Evolutionary conservation across 148 eudicot genomes (phyloP), one percentile per base, ranked within the genome.

Genomic region (Camellia sinensis): DNA sequence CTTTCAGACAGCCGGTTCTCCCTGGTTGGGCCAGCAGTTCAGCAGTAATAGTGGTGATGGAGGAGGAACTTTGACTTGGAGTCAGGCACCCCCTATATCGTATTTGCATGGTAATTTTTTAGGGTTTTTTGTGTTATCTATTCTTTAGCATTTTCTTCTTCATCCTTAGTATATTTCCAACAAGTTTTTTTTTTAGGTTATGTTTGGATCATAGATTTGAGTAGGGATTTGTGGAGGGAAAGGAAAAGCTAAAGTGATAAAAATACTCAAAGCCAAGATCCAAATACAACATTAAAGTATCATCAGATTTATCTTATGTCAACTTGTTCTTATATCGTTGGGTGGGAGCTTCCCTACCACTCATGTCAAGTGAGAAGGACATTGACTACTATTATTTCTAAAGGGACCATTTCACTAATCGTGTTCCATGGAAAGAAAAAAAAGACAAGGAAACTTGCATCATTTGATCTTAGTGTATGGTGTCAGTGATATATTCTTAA

Each of bases 21-120:
- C 89, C 67, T 95, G 95, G 97, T 70, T 87, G 87, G 92, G 86
- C 46, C 91, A 85, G 67, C 96, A 74, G n/a, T 83, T 85, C 40
- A 81, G 81, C 22, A 81, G 79, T 70, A 87, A 77, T 74, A 78
- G 82, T 75, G 87, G 88, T 74, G 86, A 83, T 80, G 71, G 72
- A 13, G 71, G 72, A 13, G 78, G 83, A 54, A 74, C 79, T 83
- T 85, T 85, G 74, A 29, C 85, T 11, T 93, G 91, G 91, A 88
- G 80, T 73, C 88, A 85, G 68, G 87, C 86, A 56, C 90, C 90
- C 5, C 76, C 84, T 79, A 46, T 89, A 73, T 87, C 96, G 19
- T 92, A 88, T 85, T 78, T 88, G 75, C 94, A 86, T 50, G 96
- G 98, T 92, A 88, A 66, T 22, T 21, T 41, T 41, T 66, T 48